These are phyloP conservation scores for Aspergillus sp. DNA, from an alignment of 2,329 filamentous ascomycete genomes.

Conservation along the genomic window DNA sequence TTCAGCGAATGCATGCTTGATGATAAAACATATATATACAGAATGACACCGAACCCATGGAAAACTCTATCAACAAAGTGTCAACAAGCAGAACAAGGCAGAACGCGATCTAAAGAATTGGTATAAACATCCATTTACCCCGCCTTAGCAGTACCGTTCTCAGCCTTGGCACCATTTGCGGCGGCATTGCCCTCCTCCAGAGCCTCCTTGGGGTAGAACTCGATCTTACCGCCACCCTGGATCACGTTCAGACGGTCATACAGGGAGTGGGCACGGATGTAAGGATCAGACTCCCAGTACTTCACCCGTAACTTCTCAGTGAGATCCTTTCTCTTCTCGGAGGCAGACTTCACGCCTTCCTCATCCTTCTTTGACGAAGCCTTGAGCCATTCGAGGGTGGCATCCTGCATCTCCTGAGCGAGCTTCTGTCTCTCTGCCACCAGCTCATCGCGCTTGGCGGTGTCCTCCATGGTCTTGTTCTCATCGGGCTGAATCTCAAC, in stretches of 20 bases:
- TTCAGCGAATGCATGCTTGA: not conserved
- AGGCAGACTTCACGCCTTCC: constrained; percentile 49
- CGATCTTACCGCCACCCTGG: constrained; percentile 62
- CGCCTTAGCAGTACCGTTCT: not conserved
- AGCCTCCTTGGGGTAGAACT: constrained; percentile 61
- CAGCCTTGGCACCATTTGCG: constrained; percentile 11
- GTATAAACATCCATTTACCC: not conserved
- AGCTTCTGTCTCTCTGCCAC: constrained; percentile 62
- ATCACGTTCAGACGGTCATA: constrained; percentile 82
- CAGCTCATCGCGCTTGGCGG: constrained; percentile 61
- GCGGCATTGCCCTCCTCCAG: not conserved
- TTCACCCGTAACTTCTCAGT: constrained; percentile 65
- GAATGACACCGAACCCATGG: not conserved
- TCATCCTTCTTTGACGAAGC: constrained; percentile 46
- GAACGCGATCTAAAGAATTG: not conserved
- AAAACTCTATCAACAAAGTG: not conserved
- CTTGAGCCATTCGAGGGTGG: constrained; percentile 73
- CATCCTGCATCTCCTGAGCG: constrained; percentile 71
- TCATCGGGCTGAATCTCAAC: constrained; percentile 73
- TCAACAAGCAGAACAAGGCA: not conserved
- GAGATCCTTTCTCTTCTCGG: constrained; percentile 60
- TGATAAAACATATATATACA: not conserved
- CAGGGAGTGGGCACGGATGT: constrained; percentile 74
- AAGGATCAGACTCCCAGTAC: constrained; percentile 90
- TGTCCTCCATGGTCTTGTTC: constrained; percentile 72